Percentiles rank a stretch among this genome's conserved stretches.
These are phyloP conservation scores for Globisporangium iwayamae DNA, from an alignment of 352 stramenopile species.

Conservation along the genomic window DNA sequence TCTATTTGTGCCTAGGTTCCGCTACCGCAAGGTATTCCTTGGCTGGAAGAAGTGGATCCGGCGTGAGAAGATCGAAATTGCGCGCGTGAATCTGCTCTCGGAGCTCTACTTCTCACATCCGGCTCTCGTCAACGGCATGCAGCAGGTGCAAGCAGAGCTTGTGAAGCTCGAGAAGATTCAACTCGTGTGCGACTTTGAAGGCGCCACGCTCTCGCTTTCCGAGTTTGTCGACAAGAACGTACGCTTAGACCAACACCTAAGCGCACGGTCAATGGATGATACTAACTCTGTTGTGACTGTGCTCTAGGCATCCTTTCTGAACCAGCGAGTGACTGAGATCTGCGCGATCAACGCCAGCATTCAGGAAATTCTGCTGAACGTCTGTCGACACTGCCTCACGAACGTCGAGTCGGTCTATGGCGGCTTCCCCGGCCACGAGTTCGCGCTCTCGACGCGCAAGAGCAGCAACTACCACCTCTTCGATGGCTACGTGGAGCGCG, in stretches of 20 bases:
- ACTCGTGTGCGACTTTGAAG: constrained; percentile 48
- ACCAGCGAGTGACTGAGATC: constrained; percentile 19
- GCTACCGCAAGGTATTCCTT: constrained; percentile 63
- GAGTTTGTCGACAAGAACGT: constrained; percentile 41
- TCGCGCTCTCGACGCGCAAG: constrained; percentile 47
- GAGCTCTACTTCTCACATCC: constrained; percentile 53
- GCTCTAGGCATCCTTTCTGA: constrained; percentile 15
- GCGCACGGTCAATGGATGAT: neutral
- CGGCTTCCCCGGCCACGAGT: constrained; percentile 47
- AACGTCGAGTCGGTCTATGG: constrained; percentile 32
- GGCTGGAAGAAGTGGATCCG: constrained; percentile 56
- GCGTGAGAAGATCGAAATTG: constrained; percentile 32
- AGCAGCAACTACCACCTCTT: constrained; percentile 65
- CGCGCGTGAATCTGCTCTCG: constrained; percentile 36
- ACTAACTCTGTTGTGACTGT: neutral
- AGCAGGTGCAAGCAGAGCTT: constrained; percentile 30
- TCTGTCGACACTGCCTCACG: constrained; percentile 37
- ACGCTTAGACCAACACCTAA: constrained; percentile 2
- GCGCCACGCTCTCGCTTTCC: constrained; percentile 24
- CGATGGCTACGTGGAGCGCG: constrained; percentile 46
- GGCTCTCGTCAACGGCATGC: constrained; percentile 30
- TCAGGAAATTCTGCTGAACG: constrained; percentile 31
- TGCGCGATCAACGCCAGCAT: constrained; percentile 29
- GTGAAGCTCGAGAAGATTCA: constrained; percentile 24
- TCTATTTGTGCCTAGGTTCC: constrained; percentile 32